Conservation (phyloP, 805 yeast species). For the Sugiyamaella floridensis region DNA sequence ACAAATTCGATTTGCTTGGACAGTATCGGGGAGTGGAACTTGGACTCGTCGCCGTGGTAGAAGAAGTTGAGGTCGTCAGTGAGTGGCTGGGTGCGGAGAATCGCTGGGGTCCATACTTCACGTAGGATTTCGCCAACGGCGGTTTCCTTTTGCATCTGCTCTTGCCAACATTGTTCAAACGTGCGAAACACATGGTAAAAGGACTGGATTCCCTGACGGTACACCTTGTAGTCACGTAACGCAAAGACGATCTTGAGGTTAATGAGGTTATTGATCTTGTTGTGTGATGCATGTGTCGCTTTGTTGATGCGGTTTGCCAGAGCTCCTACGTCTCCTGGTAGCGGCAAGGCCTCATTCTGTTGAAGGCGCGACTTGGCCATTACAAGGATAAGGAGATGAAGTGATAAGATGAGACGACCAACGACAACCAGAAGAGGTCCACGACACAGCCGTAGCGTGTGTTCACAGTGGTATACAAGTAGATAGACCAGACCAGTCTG, state of each 20-base stretch:
- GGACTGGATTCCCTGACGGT: constrained; percentile 71
- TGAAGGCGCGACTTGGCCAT: not conserved
- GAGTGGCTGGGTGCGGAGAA: constrained; percentile 53
- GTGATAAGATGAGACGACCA: too few species aligned
- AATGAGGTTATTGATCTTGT: constrained; percentile 61
- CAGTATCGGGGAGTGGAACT: constrained; percentile 53
- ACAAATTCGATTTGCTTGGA: constrained; percentile 56
- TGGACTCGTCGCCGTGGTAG: constrained; percentile 48
- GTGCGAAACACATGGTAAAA: constrained; percentile 26
- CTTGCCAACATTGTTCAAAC: constrained; percentile 24
- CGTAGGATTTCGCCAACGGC: constrained; percentile 41
- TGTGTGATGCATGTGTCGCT: constrained; percentile 60
- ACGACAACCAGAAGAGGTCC: too few species aligned
- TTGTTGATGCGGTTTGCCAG: constrained; percentile 72
- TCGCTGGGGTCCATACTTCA: constrained; percentile 62
- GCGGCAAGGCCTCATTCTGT: constrained; percentile 53
- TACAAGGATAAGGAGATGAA: not conserved
- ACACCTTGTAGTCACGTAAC: constrained; percentile 64
- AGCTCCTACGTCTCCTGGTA: constrained; percentile 76
- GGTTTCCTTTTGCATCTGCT: constrained; percentile 22
- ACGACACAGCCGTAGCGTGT: too few species aligned
- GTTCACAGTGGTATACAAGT: too few species aligned
- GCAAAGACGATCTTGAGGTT: constrained; percentile 68
- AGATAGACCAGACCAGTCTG: too few species aligned
- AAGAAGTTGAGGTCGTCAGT: constrained; percentile 60